Evolutionary conservation across 2,329 filamentous ascomycete species (phyloP).

Genomic region (Ambrosiella cleistominuta): DNA sequence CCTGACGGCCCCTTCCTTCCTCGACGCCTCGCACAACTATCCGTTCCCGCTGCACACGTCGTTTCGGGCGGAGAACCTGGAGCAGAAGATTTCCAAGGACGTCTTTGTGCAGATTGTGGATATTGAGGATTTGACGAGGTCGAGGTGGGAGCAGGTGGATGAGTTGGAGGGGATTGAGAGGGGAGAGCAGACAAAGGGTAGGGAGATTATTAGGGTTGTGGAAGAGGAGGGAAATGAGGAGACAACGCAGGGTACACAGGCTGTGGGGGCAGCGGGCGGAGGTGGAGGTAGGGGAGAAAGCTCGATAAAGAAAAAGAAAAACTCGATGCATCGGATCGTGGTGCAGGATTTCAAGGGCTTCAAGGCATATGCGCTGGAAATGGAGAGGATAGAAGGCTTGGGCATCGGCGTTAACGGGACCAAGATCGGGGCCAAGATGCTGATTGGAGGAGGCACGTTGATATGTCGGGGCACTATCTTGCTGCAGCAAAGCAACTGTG

Average conservation of each 20-base stretch:
- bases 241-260: conserved; percentile 10
- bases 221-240: conserved; percentile 19
- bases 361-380: conserved; percentile 55
- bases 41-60: conserved; percentile 38
- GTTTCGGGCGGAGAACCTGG: conserved; percentile 31
- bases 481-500: conserved; percentile 49
- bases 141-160: conserved; percentile 76
- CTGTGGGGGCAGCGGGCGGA: conserved; percentile 12
- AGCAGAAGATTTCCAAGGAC: conserved; percentile 39
- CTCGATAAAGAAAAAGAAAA: conserved; percentile 12
- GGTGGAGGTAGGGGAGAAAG: conserved; percentile 12
- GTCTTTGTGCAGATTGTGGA: conserved; percentile 70
- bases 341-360: conserved; percentile 63
- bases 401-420: conserved; percentile 37
- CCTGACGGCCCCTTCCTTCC: conserved; percentile 42
- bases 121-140: conserved; percentile 63
- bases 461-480: conserved; percentile 65
- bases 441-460: conserved; percentile 46
- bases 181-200: conserved; percentile 56
- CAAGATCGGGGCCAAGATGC: conserved; percentile 63
- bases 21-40: conserved; percentile 25
- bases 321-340: conserved; percentile 59
- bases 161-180: conserved; percentile 55
- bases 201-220: conserved; percentile 61
- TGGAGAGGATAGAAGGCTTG: conserved; percentile 47